A percentile compares a stretch with the other conserved stretches of the same genome.
Evolutionary conservation across 345 rosid species (phyloP).

Genomic region (Euclidium syriacum): DNA sequence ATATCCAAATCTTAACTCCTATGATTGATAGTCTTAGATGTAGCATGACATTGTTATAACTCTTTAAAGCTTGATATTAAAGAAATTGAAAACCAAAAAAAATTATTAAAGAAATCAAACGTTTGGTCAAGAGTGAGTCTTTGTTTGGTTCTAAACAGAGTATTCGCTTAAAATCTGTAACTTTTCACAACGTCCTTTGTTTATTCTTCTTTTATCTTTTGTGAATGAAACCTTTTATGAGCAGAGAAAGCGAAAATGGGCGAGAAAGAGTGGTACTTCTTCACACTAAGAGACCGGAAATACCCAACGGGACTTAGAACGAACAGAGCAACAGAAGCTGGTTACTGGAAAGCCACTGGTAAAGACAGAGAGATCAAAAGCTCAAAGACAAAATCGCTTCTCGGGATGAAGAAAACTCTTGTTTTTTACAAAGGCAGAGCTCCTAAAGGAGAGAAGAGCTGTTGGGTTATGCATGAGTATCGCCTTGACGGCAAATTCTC

Average conservation of each 20-base stretch:
- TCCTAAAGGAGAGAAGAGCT: slow-evolving; percentile 85
- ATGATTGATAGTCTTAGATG: background rate
- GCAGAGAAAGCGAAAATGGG: slow-evolving; percentile 93
- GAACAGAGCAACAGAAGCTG: slow-evolving; percentile 93
- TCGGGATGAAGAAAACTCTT: slow-evolving; percentile 93
- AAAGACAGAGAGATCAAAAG: slow-evolving; percentile 87
- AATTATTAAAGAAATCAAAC: no score
- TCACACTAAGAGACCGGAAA: slow-evolving; percentile 73
- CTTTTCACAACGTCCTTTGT: no score
- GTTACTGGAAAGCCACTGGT: slow-evolving; percentile 98
- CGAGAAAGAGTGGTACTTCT: slow-evolving; percentile 95
- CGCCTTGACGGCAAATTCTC: slow-evolving; percentile 94
- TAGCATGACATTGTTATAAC: no score
- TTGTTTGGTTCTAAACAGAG: no score
- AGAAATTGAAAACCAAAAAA: no score
- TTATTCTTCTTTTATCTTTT: no score
- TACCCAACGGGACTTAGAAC: slow-evolving; percentile 96
- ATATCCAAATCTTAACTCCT: background rate
- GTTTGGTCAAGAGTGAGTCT: no score
- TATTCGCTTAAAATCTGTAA: no score
- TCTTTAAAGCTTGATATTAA: no score
- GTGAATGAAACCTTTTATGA: background rate
- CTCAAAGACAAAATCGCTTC: slow-evolving; percentile 72
- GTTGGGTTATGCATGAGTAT: slow-evolving; percentile 98
- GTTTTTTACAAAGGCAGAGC: slow-evolving; percentile 92